Evolutionary conservation across 331 rosid species (phyloP).

Genomic region (Malus hybrid): DNA sequence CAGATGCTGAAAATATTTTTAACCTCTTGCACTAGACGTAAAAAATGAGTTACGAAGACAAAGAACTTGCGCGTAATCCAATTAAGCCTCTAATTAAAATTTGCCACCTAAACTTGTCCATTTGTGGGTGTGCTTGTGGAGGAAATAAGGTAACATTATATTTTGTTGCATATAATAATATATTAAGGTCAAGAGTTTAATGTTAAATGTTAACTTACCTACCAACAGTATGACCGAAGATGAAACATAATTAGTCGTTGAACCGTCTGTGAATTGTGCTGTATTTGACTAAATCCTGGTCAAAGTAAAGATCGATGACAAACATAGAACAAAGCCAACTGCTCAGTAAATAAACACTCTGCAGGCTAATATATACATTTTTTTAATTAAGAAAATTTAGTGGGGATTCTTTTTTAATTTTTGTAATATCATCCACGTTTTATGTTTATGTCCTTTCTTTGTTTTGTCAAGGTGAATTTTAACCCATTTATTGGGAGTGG

Average conservation of each 20-base stretch:
- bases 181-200: neutral
- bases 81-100: neutral
- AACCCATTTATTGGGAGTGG: neutral
- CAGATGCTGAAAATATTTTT: neutral
- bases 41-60: neutral
- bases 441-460: neutral
- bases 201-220: constrained; percentile 14
- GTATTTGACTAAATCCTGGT: constrained; percentile 6
- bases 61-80: constrained; percentile 1
- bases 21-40: neutral
- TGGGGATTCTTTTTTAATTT: neutral
- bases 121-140: neutral
- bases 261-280: constrained; percentile 4
- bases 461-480: neutral
- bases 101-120: neutral
- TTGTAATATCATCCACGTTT: neutral
- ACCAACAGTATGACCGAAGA: constrained; percentile 13
- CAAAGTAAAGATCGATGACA: constrained; percentile 19
- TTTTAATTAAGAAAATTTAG: neutral
- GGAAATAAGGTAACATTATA: neutral
- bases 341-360: neutral
- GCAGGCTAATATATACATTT: neutral
- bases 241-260: constrained; percentile 26
- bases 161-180: neutral
- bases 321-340: neutral